Evolutionary conservation across 2,329 filamentous ascomycete species (phyloP).

Genomic region (Cladophialophora yegresii): DNA sequence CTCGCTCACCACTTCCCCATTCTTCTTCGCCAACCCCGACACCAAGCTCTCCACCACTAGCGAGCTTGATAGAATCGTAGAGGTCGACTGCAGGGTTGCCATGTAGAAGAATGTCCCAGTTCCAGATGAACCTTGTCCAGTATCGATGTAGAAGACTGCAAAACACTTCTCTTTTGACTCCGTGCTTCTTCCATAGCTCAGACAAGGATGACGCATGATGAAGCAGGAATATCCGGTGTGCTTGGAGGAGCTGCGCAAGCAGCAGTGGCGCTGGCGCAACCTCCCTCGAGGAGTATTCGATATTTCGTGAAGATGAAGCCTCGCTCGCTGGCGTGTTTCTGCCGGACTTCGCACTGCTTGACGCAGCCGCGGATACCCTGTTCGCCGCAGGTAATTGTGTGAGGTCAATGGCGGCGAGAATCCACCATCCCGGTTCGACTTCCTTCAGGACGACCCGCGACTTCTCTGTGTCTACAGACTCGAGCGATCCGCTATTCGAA

Average conservation of each 20-base stretch:
- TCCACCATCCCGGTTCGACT: constrained; percentile 91
- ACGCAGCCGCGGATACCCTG: constrained; percentile 49
- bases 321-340: constrained; percentile 16
- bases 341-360: constrained; percentile 40
- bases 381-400: constrained; percentile 63
- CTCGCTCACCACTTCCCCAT: constrained; percentile 87
- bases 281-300: constrained; percentile 87
- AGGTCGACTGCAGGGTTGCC: constrained; percentile 81
- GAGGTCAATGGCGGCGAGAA: constrained; percentile 83
- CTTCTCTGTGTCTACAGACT: constrained; percentile 89
- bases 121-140: constrained; percentile 69
- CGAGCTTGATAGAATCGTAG: constrained; percentile 81
- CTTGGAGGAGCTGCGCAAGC: constrained; percentile 76
- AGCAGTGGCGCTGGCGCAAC: constrained; percentile 79
- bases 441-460: constrained; percentile 81
- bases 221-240: constrained; percentile 80
- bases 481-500: constrained; percentile 72
- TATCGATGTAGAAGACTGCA: constrained; percentile 72
- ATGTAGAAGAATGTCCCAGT: constrained; percentile 86
- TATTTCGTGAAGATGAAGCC: constrained; percentile 46
- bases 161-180: constrained; percentile 66
- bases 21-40: constrained; percentile 95
- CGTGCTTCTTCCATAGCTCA: constrained; percentile 63
- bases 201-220: constrained; percentile 79
- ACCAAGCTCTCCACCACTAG: constrained; percentile 85